These are phyloP conservation scores for Erythrophleum ivorense DNA, from an alignment of 331 rosid species.

Conservation along the genomic window DNA sequence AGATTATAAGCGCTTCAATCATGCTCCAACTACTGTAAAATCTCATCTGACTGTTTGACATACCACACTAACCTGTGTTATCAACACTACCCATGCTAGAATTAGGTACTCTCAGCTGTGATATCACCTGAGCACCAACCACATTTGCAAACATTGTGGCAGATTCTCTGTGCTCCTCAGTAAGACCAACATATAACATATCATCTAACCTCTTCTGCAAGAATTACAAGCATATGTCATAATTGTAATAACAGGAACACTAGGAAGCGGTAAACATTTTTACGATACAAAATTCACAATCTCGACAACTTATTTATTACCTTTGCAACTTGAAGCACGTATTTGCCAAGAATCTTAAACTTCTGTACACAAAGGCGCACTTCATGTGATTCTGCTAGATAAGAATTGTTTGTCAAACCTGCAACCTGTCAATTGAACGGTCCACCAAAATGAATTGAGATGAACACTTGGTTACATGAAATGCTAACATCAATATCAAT, in stretches of 20 bases:
- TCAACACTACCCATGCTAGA: constrained; percentile 47
- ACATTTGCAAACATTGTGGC: constrained; percentile 92
- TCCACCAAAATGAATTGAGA: constrained; percentile 39
- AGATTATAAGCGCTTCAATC: constrained; percentile 29
- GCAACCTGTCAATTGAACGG: constrained; percentile 70
- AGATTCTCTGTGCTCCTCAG: constrained; percentile 97
- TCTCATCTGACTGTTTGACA: constrained; percentile 28
- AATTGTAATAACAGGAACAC: constrained; percentile 43
- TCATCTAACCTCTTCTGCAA: constrained; percentile 89
- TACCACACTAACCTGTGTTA: constrained; percentile 61
- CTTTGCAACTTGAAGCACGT: constrained; percentile 91
- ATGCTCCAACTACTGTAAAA: constrained; percentile 34
- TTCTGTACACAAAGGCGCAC: constrained; percentile 92
- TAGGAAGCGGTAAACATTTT: constrained; percentile 36
- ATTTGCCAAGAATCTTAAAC: constrained; percentile 73
- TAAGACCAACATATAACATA: constrained; percentile 98
- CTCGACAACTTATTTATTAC: constrained; percentile 49
- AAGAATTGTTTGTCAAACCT: constrained; percentile 97
- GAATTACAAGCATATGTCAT: constrained; percentile 44
- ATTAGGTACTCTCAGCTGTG: constrained; percentile 77
- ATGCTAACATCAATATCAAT: constrained; percentile 24
- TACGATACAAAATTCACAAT: constrained; percentile 32
- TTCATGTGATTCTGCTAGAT: constrained; percentile 70
- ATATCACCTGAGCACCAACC: constrained; percentile 96
- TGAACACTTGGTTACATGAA: constrained; percentile 16